Conservation (phyloP, 129 eudicot genomes). For the Pittosporum tobira region DNA sequence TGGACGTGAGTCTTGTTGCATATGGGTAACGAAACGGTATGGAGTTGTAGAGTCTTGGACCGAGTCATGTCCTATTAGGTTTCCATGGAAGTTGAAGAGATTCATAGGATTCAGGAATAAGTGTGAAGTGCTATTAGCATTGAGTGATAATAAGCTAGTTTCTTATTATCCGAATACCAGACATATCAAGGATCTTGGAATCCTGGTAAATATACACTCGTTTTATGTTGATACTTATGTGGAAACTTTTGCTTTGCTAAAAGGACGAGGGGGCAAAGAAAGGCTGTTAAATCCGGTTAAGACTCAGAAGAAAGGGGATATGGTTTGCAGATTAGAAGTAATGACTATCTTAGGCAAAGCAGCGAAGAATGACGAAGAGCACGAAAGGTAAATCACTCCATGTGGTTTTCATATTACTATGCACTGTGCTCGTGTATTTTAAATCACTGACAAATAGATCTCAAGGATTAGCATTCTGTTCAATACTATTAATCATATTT, state of each 20-base stretch:
- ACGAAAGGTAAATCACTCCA: constrained; percentile 4
- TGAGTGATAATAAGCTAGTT: constrained; percentile 24
- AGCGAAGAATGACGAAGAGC: background rate
- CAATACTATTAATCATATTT: too few relatives aligned
- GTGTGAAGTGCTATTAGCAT: constrained; percentile 36
- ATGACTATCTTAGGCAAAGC: background rate
- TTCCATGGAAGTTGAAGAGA: constrained; percentile 22
- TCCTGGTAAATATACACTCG: constrained; percentile 30
- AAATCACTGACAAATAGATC: too few relatives aligned
- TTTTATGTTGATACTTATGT: constrained; percentile 32
- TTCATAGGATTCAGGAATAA: constrained; percentile 32
- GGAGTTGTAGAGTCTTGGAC: constrained; percentile 41
- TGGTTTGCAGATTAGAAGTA: background rate
- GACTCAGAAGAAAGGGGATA: background rate
- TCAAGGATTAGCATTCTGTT: too few relatives aligned
- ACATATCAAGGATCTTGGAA: constrained; percentile 16
- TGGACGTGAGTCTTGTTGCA: constrained; percentile 21
- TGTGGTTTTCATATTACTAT: background rate
- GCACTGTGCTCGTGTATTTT: background rate
- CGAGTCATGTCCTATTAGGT: constrained; percentile 14
- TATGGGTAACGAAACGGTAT: constrained; percentile 60
- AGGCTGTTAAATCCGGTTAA: background rate
- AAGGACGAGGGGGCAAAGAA: constrained; percentile 13
- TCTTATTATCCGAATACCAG: constrained; percentile 20
- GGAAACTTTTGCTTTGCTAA: constrained; percentile 43